Percentiles rank a stretch among this genome's conserved stretches.
phyloP scores from a whole-genome alignment of 257 asterid genomes.

The Eustoma russellianum region DNA sequence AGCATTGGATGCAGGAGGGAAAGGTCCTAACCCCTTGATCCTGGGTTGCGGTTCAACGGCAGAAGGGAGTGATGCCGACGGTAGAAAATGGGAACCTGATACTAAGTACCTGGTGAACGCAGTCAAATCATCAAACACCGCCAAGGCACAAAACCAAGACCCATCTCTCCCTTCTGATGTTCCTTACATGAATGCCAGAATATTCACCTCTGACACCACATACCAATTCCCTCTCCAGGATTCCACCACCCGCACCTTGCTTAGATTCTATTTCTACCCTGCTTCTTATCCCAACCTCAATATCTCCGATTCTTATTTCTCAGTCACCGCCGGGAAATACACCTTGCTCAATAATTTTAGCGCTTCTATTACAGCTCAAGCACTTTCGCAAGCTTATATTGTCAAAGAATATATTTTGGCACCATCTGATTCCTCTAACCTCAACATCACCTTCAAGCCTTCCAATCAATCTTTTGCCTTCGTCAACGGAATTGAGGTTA shows the following conservation, averaged over 20 bases:
- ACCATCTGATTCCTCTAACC: slow-evolving; percentile 24
- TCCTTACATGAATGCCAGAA: slow-evolving; percentile 70
- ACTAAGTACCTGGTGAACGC: slow-evolving; percentile 28
- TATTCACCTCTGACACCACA: slow-evolving; percentile 47
- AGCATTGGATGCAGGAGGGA: slow-evolving; percentile 13
- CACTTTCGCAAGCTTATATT: slow-evolving; percentile 71
- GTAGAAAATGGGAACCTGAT: slow-evolving; percentile 63
- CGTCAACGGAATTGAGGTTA: slow-evolving; percentile 70
- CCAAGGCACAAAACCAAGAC: slow-evolving; percentile 47
- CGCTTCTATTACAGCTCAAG: slow-evolving; percentile 57
- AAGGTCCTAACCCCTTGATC: slow-evolving; percentile 16
- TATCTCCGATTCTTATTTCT: slow-evolving; percentile 51
- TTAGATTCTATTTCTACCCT: slow-evolving; percentile 81
- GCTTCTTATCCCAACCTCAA: slow-evolving; percentile 55
- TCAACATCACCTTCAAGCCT: slow-evolving; percentile 54
- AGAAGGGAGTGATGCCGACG: slow-evolving; percentile 43
- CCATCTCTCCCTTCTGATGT: slow-evolving; percentile 50
- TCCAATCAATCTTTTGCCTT: slow-evolving; percentile 52
- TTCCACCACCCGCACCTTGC: slow-evolving; percentile 34
- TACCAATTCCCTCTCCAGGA: slow-evolving; percentile 48
- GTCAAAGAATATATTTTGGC: slow-evolving; percentile 64
- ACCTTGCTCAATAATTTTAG: slow-evolving; percentile 65
- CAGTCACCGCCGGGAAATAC: slow-evolving; percentile 40
- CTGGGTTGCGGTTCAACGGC: slow-evolving; percentile 49
- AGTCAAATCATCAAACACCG: slow-evolving; percentile 25